These are phyloP conservation scores for Aspergillus arachidicola DNA, from an alignment of 2,329 filamentous ascomycete species.

Conservation along the genomic window DNA sequence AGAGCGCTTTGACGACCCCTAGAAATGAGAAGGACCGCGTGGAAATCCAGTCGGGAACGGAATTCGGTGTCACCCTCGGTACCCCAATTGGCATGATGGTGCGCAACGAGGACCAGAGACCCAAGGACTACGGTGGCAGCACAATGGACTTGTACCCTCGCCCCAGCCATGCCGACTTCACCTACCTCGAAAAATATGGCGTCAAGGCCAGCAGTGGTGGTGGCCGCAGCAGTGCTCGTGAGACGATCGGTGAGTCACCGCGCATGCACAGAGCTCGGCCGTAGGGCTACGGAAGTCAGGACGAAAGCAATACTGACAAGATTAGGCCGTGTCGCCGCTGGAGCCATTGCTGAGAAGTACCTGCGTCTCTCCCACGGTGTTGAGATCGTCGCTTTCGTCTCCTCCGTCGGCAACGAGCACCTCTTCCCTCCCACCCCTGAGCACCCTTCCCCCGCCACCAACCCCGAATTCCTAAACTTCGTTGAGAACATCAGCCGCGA, in stretches of 20 bases:
- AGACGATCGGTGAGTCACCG: constrained; percentile 73
- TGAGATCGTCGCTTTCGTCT: constrained; percentile 89
- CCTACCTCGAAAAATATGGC: constrained; percentile 96
- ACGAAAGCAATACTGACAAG: background rate
- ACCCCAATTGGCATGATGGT: constrained; percentile 89
- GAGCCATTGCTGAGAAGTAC: constrained; percentile 93
- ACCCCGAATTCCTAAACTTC: constrained; percentile 77
- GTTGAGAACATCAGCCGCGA: constrained; percentile 71
- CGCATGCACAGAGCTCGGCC: background rate
- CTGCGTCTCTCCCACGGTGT: constrained; percentile 77
- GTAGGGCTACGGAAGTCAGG: background rate
- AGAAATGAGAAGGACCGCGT: constrained; percentile 91
- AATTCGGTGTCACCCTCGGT: constrained; percentile 85
- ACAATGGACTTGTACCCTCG: constrained; percentile 92
- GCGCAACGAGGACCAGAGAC: constrained; percentile 88
- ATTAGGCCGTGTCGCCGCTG: constrained; percentile 79
- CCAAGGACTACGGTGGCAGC: constrained; percentile 83
- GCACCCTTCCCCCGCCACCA: constrained; percentile 69
- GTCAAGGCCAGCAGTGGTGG: constrained; percentile 89
- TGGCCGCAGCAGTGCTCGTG: constrained; percentile 85
- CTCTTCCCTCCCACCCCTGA: constrained; percentile 72
- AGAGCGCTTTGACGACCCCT: constrained; percentile 87
- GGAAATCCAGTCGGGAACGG: constrained; percentile 88
- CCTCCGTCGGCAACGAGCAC: constrained; percentile 78
- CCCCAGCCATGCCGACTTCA: constrained; percentile 93